Base-by-base conservation (phyloP, 176 grass and related monocot species). In the Puccinellia tenuiflora region DNA sequence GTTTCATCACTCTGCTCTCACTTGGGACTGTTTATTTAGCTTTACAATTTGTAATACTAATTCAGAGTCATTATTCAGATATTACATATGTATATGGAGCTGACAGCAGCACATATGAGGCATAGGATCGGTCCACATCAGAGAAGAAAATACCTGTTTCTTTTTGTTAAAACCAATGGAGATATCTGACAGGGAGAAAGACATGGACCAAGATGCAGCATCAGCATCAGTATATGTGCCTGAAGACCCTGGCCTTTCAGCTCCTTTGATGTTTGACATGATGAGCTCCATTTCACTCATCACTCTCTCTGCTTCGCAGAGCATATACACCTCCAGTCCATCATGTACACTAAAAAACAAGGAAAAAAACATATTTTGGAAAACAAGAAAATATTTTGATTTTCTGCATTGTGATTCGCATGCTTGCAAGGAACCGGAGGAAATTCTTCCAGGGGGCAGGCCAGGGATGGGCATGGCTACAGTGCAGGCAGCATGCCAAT, bases 191-290 rank as follows among this genome's bases (percentile, higher is more conserved):
- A 86, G 45, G 16, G 37, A 24, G 13, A 55, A 17, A 33, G 28
- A 50, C 85, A 86, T 79, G 60, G 70, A 21, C 13, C 60, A 75
- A 75, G 26, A 81, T 33, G 33, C 1, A 33, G 54, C 20, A 48
- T 42, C 35, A n/a, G 55, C 65, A 47, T 73, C 24, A 20, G 77
- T 66, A 81, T 17, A 0, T 22, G 39, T 70, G 37, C 6, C 37
- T 38, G 57, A 69, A 69, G 13, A 48, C 72, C 14, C 77, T 48
- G 68, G 11, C 24, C 61, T 85, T 18, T 46, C 75, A 26, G 21
- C 37, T 2, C 45, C 35, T 64, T 64, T 74, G 69, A 67, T 45
- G 35, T 6, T 43, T 31, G 33, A 22, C 68, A 81, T 62, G 43
- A 73, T 75, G 17, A 42, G 12, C n/a, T 39, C n/a, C n/a, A n/a